Evolutionary conservation across 768 basidiomycete species (phyloP).

Genomic region (Lentinula guzmanii): DNA sequence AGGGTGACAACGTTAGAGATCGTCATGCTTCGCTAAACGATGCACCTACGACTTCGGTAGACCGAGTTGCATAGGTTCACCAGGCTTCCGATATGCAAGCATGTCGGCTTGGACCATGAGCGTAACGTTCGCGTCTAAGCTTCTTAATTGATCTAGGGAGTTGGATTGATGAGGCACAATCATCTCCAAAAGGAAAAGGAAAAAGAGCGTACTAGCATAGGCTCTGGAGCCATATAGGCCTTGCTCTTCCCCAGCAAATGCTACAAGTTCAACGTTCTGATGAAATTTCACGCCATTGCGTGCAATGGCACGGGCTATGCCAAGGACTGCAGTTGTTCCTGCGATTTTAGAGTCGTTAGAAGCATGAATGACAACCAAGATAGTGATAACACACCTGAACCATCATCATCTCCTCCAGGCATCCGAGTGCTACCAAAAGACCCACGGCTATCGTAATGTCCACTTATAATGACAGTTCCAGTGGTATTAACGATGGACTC

Average conservation of each 20-base stretch:
- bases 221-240: conserved; percentile 73
- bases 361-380: not conserved
- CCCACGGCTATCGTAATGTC: conserved; percentile 89
- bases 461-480: conserved; percentile 68
- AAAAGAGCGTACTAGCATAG: conserved; percentile 64
- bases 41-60: conserved; percentile 59
- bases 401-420: conserved; percentile 50
- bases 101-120: conserved; percentile 92
- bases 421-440: conserved; percentile 74
- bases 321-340: conserved; percentile 60
- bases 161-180: not conserved
- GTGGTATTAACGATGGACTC: conserved; percentile 46
- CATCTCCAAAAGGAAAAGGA: not conserved
- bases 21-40: not conserved
- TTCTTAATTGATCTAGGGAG: conserved; percentile 49
- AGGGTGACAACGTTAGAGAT: not conserved
- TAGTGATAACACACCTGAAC: conserved; percentile 28
- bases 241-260: conserved; percentile 92
- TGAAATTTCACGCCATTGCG: conserved; percentile 63
- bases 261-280: conserved; percentile 71
- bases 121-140: conserved; percentile 56
- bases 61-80: conserved; percentile 80
- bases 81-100: conserved; percentile 76
- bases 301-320: conserved; percentile 71
- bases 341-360: conserved; percentile 36